Evolutionary conservation across 495 filamentous ascomycete species (phyloP), one percentile per base, ranked within the genome.

Genomic region (Neurospora sublineolata): DNA sequence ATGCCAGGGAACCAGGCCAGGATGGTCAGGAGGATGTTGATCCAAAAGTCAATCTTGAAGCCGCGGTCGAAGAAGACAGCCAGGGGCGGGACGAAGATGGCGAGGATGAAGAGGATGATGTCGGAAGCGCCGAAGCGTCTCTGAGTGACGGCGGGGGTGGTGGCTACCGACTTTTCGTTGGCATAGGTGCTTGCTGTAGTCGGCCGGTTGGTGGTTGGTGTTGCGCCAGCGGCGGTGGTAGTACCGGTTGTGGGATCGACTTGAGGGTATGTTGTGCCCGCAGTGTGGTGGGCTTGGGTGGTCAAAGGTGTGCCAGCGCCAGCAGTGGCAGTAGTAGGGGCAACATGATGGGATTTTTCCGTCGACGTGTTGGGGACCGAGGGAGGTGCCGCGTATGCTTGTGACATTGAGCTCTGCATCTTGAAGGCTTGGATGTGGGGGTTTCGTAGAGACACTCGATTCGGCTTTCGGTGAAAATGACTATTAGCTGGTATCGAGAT

Each of bases 61-160:
- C 94, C 94, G 44, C 90, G 89, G 86, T 95, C 91, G 72, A 97
- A 88, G 87, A 97, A 96, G 79, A 97, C 94, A 81, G 93, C 93
- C 40, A 97, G 85, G 74, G 94, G 94, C 44, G 94, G 94, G 68
- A 96, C 85, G 84, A 96, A 82, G 84, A 96, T 85, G 83, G 93
- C 91, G 83, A 95, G 72, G 44, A 73, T 39, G 71, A 75, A 74
- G 64, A 77, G 75, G 60, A 74, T 27, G 16, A 75, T 38, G 42
- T 69, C 40, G 73, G 40, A 33, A 67, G 64, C 11, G 39, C 68
- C 38, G 44, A 72, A 44, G 68, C 60, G 71, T 72, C 20, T 33
- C 44, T 72, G 18, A 33, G 39, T 16, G 11, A 14, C 20, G 27
- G 68, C 64, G 38, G 39, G n/a, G 30, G 37, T 33, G 39, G 30